phyloP scores from a whole-genome alignment of 306 rosid genomes.

The Carpinus viminea region DNA sequence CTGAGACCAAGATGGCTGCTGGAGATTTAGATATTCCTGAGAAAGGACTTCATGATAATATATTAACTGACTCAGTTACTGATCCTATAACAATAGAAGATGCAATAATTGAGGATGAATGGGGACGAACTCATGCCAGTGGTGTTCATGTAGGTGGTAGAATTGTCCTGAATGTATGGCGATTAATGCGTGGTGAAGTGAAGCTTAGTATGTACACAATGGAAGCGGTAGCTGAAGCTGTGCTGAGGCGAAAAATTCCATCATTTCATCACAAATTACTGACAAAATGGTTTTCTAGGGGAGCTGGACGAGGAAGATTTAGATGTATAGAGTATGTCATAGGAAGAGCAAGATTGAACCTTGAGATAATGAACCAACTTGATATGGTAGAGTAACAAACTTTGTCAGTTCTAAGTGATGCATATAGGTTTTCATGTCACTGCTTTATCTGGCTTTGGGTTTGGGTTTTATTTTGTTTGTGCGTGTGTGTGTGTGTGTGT shows the following conservation, averaged over 20 bases:
- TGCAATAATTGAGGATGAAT: slow-evolving; percentile 86
- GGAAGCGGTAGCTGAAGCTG: slow-evolving; percentile 89
- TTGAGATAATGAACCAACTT: slow-evolving; percentile 75
- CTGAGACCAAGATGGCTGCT: slow-evolving; percentile 49
- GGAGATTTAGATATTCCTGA: slow-evolving; percentile 43
- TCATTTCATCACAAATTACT: slow-evolving; percentile 50
- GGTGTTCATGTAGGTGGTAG: slow-evolving; percentile 96
- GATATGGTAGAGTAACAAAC: slow-evolving; percentile 65
- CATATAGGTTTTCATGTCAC: neutral
- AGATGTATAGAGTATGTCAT: slow-evolving; percentile 68
- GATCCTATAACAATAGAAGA: slow-evolving; percentile 54
- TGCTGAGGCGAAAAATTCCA: slow-evolving; percentile 81
- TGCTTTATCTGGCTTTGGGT: slow-evolving; percentile 3
- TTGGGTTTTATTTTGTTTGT: neutral
- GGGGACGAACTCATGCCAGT: slow-evolving; percentile 97
- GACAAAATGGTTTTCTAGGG: slow-evolving; percentile 85
- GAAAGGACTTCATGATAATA: slow-evolving; percentile 41
- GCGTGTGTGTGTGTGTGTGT: neutral
- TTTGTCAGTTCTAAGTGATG: slow-evolving; percentile 3
- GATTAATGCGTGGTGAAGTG: slow-evolving; percentile 86
- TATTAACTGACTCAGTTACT: slow-evolving; percentile 44
- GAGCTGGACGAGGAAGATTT: slow-evolving; percentile 76
- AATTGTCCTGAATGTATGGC: slow-evolving; percentile 90
- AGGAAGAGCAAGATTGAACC: slow-evolving; percentile 72
- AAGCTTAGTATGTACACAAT: slow-evolving; percentile 82